Base-by-base conservation (phyloP, 1,284 basidiomycete genomes). In the Boletellus deceptivus region DNA sequence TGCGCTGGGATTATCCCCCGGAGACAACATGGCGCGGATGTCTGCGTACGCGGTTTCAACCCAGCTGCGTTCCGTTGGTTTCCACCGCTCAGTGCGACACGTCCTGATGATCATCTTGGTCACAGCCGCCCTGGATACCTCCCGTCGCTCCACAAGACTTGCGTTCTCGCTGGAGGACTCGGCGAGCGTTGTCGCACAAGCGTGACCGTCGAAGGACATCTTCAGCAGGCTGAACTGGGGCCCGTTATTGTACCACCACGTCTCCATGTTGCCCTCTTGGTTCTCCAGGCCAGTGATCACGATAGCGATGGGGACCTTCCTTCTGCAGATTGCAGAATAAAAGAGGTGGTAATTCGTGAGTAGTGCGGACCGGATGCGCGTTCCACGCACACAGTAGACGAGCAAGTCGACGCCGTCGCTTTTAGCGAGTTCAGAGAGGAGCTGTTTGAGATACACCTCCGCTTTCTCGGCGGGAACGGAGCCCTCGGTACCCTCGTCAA, bases 241-340 rank as follows among this genome's bases (percentile, higher is more conserved):
- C 31, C 50, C 33, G 40, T 65, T 65, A 6, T 46, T 37, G 17
- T 6, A 9, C 63, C 63, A 68, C 63, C 63, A 65, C 22, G 33
- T 55, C n/a, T 67, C 66, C 63, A 65, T 65, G 33, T 27, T 45
- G 10, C 34, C 49, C 24, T 55, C 62, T 34, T 67, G 57, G 48
- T 64, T 67, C 39, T 64, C 63, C 40, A 64, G 61, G 16, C 63
- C 66, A 7, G 66, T 68, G 18, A 64, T 38, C 8, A 63, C 63
- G 47, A 64, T 49, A 24, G 46, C 64, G 25, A 65, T 68, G 16
- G 63, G 59, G 6, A 65, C 63, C 33, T 68, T 65, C 51, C 53
- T 65, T 44, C 66, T 61, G 51, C 66, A 65, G 31, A 65, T 67
- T 5, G 61, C 66, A 2, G 66, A 67, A 34, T 68, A 62, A 41